Evolutionary conservation across 2,329 filamentous ascomycete species (phyloP).

Genomic region (Periconia sp.): DNA sequence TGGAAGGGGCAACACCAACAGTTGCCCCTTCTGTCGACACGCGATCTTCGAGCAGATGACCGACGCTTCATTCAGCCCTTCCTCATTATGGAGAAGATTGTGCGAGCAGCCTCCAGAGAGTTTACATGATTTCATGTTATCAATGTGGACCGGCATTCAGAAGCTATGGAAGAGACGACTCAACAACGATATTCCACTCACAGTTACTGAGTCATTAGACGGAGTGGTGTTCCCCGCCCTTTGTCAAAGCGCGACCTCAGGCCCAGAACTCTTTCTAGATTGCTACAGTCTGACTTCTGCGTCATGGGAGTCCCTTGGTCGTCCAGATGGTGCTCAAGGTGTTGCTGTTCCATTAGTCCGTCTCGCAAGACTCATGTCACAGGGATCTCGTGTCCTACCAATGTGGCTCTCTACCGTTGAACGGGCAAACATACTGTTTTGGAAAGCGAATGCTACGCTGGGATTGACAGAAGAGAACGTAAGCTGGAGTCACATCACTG

Average conservation of each 20-base stretch:
- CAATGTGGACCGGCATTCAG: slow-evolving; percentile 26
- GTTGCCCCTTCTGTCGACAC: slow-evolving; percentile 36
- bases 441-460: slow-evolving; percentile 37
- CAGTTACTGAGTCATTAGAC: slow-evolving; percentile 23
- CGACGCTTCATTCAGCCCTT: slow-evolving; percentile 18
- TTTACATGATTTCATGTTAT: slow-evolving; percentile 23
- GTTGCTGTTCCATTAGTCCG: slow-evolving; percentile 36
- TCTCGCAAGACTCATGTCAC: slow-evolving; percentile 35
- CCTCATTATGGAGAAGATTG: slow-evolving; percentile 33
- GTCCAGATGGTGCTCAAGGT: slow-evolving; percentile 27
- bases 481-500: slow-evolving; percentile 29
- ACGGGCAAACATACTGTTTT: slow-evolving; percentile 30
- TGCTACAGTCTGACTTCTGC: slow-evolving; percentile 30
- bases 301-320: slow-evolving; percentile 33
- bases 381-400: slow-evolving; percentile 25
- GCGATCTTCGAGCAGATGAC: slow-evolving; percentile 21
- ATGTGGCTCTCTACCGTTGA: slow-evolving; percentile 29
- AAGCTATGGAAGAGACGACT: slow-evolving; percentile 25
- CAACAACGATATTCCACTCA: no score
- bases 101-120: slow-evolving; percentile 27
- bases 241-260: slow-evolving; percentile 1
- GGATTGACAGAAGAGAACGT: slow-evolving; percentile 18
- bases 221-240: slow-evolving; percentile 30
- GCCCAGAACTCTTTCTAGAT: slow-evolving; percentile 22
- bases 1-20: slow-evolving; percentile 28